Evolutionary conservation across 257 asterid genomes (phyloP), one percentile per base, ranked within the genome.

Genomic region (Linderniella brevidens): DNA sequence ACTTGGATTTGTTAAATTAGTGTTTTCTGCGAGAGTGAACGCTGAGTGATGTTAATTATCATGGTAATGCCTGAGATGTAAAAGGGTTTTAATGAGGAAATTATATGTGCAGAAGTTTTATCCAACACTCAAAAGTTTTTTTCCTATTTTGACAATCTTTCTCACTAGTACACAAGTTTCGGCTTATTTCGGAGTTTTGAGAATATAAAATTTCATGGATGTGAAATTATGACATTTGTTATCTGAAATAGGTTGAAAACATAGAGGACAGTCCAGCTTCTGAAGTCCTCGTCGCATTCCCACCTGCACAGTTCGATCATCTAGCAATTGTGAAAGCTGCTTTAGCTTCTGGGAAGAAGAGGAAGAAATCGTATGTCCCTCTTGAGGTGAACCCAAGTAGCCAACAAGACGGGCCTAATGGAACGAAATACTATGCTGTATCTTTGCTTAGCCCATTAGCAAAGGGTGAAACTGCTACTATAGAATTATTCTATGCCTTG

Each of bases 261-360:
- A 52, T 52, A 6, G 94, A 73, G 49, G 70, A 68, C 17, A 50
- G 79, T 63, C 79, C 88, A 39, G 85, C 85, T 56, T 66, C 82
- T 35, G 74, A 71, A 71, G 64, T 85, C 64, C 83, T 85, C 25
- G 75, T 90, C 53, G 79, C 94, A 15, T 81, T 81, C 66, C 56
- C 96, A 20, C 93, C 96, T 5, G 14, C 74, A 19, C 79, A 85
- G 69, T 73, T 63, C 61, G 88, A 77, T 54, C 92, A 62, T 64
- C 63, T 90, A 46, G 90, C 99, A 35, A 51, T 67, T 58, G 87
- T 90, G 48, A 79, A 90, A 69, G 96, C 86, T 35, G 96, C 79
- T 19, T 59, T 46, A 8, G 50, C 76, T 50, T 55, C 70, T 58
- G 96, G 92, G 15, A 90, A 75, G 73, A 90, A 74, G 84, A 85